Base-by-base conservation (phyloP, 2,329 filamentous ascomycete genomes). In the Cytospora chrysosperma region DNA sequence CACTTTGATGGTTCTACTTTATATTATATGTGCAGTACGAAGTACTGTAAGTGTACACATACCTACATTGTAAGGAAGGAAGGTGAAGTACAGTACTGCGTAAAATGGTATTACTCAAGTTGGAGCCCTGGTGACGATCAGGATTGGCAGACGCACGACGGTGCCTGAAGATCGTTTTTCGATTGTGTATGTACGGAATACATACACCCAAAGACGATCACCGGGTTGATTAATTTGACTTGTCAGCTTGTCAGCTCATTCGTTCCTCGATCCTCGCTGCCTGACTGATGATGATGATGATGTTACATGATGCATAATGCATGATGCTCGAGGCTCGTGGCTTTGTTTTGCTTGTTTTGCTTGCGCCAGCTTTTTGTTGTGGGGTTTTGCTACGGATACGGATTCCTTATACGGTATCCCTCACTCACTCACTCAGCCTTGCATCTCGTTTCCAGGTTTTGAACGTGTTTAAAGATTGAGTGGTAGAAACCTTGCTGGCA, bases 91-190 rank as follows among this genome's bases (percentile, higher is more conserved):
- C 3, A 17, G 43, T 13, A 47, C n/a, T 24, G 19, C 24, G 13
- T 50, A 51, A 26, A 40, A n/a, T n/a, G n/a, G n/a, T n/a, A n/a
- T n/a, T n/a, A n/a, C n/a, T 50, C 40, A 34, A 15, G 21, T n/a
- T 26, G 37, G 59, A 13, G 47, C 24, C 59, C 51, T 61, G n/a
- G n/a, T n/a, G 59, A 50, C 50, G 59, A 61, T 61, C 59, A 37
- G 51, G 51, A 60, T 54, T 60, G 34, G 32, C 58, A 12, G 50
- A 34, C 34, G 50, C 30, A 28, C 34, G 13, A 19, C 19, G 37
- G 49, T 60, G 32, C 43, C n/a, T 24, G 49, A 47, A 43, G 34
- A 56, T 43, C 43, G 43, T 24, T 47, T n/a, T 47, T 43, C n/a
- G 43, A 47, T n/a, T n/a, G n/a, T n/a, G n/a, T n/a, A n/a, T n/a